Percentiles rank a stretch among this genome's conserved stretches.
phyloP scores from a whole-genome alignment of 2,329 filamentous ascomycete species.

The Tolypocladium pustulatum region DNA sequence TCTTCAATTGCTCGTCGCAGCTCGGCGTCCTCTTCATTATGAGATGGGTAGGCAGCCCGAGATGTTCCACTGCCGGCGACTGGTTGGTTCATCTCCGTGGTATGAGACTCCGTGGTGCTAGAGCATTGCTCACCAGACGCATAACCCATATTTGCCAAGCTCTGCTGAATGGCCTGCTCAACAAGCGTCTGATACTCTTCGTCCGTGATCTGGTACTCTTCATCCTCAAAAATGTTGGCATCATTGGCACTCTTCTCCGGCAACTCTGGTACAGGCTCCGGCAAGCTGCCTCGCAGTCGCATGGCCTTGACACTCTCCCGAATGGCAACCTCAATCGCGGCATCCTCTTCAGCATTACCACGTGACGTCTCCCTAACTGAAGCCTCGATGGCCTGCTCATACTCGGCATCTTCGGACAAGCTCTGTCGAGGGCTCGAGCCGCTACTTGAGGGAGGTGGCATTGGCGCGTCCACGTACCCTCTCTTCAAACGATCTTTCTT shows the following conservation, averaged over 20 bases:
- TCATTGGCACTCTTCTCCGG: constrained; percentile 15
- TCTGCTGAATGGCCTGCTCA: constrained; percentile 44
- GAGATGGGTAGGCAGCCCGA: not conserved
- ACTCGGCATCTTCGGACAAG: constrained; percentile 41
- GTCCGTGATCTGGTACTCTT: constrained; percentile 38
- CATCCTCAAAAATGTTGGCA: constrained; percentile 23
- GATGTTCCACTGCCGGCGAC: not conserved
- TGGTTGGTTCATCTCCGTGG: not conserved
- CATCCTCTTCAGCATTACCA: constrained; percentile 60
- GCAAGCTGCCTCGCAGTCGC: constrained; percentile 17
- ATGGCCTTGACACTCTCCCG: constrained; percentile 57
- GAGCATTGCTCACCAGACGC: constrained; percentile 8
- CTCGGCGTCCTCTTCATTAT: constrained; percentile 22
- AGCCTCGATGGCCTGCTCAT: constrained; percentile 61
- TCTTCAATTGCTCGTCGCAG: constrained; percentile 29
- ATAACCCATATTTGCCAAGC: constrained; percentile 21
- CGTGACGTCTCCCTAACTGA: constrained; percentile 61
- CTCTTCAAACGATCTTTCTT: constrained; percentile 33
- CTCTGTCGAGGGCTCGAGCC: constrained; percentile 4
- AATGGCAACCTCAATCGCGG: constrained; percentile 61
- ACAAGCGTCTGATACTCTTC: constrained; percentile 47
- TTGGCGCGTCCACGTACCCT: constrained; percentile 9
- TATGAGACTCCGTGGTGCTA: constrained; percentile 8
- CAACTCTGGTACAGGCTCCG: constrained; percentile 12
- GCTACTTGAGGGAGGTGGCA: constrained; percentile 4